Evolutionary conservation across 228 moss, liverwort and hornwort genomes (phyloP), one percentile per base, ranked within the genome.

Genomic region (Sphagnum fallax): DNA sequence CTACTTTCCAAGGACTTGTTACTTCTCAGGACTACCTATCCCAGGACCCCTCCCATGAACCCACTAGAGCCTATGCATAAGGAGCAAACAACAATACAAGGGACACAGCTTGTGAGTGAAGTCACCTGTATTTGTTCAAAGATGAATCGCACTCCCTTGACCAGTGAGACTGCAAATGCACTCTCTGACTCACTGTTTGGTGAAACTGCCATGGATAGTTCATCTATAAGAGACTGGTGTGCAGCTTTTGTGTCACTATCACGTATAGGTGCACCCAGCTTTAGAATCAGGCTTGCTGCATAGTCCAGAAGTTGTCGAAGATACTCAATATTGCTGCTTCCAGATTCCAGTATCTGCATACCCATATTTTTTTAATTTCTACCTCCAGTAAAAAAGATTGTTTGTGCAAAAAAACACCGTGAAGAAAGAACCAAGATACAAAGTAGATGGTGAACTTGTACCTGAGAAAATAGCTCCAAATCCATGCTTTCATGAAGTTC

Each of bases 401-500:
- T 32, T 32, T 32, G 32, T 32, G 32, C 32, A 32, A 32, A 32
- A 32, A 32, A 32, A 2, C 32, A 32, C 32, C 2, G 0, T 32
- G 14, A 49, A 49, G 60, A 47, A 49, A 65, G 47, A 49, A 48
- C 2, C 16, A 65, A 49, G 4, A 48, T 64, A 14, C 65, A 5
- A 6, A 47, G 16, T 13, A 4, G 4, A 6, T 49, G 6, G 16
- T 5, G 5, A 16, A 65, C 8, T 8, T 60, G 67, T 65, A 89
- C 91, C 87, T 98, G 91, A 69, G 82, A 74, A 11, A 98, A 82
- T 70, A 93, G 75, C 49, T 93, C 91, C 84, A 98, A 75, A 67
- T 98, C 91, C 97, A 98, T 98, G 70, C 76, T 85, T 72, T 98
- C 90, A 62, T 75, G 87, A 73, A 98, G 75, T 65, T 92, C 97